Base-by-base conservation (phyloP, 441 rosid species). In the Gossypium davidsonii region DNA sequence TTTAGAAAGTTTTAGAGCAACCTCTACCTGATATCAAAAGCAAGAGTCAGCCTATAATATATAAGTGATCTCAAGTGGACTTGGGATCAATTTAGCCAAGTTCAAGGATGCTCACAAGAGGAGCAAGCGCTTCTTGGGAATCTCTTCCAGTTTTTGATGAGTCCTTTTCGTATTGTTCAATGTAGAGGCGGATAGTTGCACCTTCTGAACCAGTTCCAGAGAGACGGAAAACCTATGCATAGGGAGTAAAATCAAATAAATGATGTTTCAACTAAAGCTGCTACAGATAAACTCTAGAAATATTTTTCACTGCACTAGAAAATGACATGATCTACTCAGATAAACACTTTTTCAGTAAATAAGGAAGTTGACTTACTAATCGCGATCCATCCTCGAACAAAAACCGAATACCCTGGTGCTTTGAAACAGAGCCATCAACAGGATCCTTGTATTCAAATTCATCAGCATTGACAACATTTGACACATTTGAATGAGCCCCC, bases 171-270 rank as follows among this genome's bases (percentile, higher is more conserved):
- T 93, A 95, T 75, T 91, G 97, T 79, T 95, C 99, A 46, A 95
- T 91, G 84, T 95, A 95, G 31, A 95, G 96, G 25, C 98, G 83
- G 85, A 95, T 93, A 1, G 99, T 93, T 78, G 97, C 99, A 73
- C 99, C 99, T 82, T 87, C 99, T 31, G 99, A 95, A 44, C 99
- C 99, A 11, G 98, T 95, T 82, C 99, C 99, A 0, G 98, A 95
- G 37, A 95, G 95, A 72, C 98, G 97, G 93, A 93, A 95, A 60
- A 95, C 83, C 98, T 95, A 85, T 74, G 72, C 21, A 53, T 62
- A 20, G 3, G 34, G 20, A 1, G 18, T 15, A 18, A 55, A 56
- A 25, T 21, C 31, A 1, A 39, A 58, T 49, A 48, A 5, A 17
- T 21, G 12, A 12, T 3, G 12, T 10, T 55, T 75, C 26, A 15